Conservation (phyloP, 345 rosid species). For the Hibiscus tridactylites region DNA sequence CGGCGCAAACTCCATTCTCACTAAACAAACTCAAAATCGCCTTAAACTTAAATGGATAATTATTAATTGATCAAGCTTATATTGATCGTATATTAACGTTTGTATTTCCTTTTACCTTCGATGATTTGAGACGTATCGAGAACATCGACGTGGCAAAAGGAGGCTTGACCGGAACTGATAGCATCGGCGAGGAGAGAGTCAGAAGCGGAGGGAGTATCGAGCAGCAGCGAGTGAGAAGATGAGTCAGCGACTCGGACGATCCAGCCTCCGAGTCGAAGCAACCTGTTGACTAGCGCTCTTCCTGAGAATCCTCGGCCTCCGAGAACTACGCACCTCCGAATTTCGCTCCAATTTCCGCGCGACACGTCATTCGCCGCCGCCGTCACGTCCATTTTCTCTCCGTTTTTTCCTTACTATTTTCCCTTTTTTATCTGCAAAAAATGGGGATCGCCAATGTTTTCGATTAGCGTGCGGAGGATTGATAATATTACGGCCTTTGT, state of each 20-base stretch:
- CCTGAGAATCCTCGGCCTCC: slow-evolving; percentile 83
- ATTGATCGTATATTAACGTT: not conserved
- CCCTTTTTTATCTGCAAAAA: not conserved
- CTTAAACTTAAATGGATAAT: not conserved
- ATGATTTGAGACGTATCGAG: slow-evolving; percentile 47
- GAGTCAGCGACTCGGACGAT: slow-evolving; percentile 76
- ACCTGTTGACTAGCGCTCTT: slow-evolving; percentile 56
- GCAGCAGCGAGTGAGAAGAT: slow-evolving; percentile 36
- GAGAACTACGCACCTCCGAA: slow-evolving; percentile 61
- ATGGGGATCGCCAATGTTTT: slow-evolving; percentile 11
- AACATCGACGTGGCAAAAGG: slow-evolving; percentile 57
- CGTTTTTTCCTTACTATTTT: not conserved
- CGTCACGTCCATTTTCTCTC: slow-evolving; percentile 12
- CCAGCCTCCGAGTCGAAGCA: slow-evolving; percentile 63
- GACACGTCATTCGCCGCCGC: slow-evolving; percentile 26
- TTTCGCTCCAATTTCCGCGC: slow-evolving; percentile 27
- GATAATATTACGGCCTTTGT: not conserved
- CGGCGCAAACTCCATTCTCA: not conserved
- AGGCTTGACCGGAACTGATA: slow-evolving; percentile 57
- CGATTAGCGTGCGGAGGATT: not conserved
- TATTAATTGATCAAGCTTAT: not conserved
- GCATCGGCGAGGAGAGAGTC: slow-evolving; percentile 54
- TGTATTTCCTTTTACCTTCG: slow-evolving; percentile 29
- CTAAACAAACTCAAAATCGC: not conserved
- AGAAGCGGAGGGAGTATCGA: slow-evolving; percentile 31